Evolutionary conservation across 305 asterid genomes (phyloP).

Genomic region (Nicotiana rustica): DNA sequence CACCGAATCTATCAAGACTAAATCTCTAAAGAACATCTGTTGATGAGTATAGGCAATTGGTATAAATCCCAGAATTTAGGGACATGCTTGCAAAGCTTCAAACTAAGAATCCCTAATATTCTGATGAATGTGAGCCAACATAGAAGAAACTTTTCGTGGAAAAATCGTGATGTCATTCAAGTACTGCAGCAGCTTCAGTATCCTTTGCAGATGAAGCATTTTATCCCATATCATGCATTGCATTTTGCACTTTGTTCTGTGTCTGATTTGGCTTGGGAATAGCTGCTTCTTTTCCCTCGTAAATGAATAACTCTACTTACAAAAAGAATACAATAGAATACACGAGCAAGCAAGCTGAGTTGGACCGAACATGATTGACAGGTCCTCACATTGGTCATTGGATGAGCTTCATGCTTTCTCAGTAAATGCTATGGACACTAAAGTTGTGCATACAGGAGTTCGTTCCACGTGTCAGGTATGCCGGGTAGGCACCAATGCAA

Average conservation of each 20-base stretch:
- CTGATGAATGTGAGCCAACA: neutral
- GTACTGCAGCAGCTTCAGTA: neutral
- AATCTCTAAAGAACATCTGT: conserved; percentile 3
- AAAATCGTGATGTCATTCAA: neutral
- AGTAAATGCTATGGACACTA: conserved; percentile 35
- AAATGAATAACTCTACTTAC: conserved; percentile 26
- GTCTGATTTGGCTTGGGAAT: conserved; percentile 26
- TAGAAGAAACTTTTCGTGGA: neutral
- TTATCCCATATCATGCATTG: neutral
- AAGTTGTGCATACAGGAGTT: conserved; percentile 68
- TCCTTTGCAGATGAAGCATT: conserved; percentile 20
- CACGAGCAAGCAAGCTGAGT: neutral
- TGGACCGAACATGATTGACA: neutral
- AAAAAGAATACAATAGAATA: conserved; percentile 17
- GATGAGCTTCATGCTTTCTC: conserved; percentile 22
- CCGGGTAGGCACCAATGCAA: conserved; percentile 92
- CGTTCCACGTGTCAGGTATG: conserved; percentile 84
- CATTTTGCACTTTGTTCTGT: neutral
- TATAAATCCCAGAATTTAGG: neutral
- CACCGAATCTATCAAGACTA: conserved; percentile 24
- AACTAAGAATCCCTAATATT: conserved; percentile 20
- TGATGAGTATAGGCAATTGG: conserved; percentile 8
- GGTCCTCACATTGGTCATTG: conserved; percentile 17
- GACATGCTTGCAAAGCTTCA: conserved; percentile 17
- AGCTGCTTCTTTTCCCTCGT: conserved; percentile 7